A percentile compares a stretch with the other conserved stretches of the same genome.
Evolutionary conservation across 2,329 filamentous ascomycete genomes (phyloP).

Genomic region (Aspergillus sp.): DNA sequence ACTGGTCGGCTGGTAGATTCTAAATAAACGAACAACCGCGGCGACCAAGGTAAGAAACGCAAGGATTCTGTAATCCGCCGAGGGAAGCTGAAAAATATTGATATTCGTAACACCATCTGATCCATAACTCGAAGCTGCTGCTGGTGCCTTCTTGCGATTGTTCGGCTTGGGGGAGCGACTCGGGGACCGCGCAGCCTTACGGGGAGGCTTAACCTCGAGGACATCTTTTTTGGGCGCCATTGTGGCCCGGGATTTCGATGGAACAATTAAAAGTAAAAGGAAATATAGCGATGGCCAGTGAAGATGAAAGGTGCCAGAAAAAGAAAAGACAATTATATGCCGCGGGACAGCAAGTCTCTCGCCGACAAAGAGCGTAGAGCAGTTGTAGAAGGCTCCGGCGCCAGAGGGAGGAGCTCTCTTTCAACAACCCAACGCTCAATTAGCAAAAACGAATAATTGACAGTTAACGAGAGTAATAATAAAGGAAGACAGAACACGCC

Average conservation of each 20-base stretch:
- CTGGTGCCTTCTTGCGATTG: constrained; percentile 25
- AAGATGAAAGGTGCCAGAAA: constrained; percentile 9
- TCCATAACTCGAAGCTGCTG: constrained; percentile 36
- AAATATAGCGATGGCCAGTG: background rate
- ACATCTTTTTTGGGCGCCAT: constrained; percentile 28
- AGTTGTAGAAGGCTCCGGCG: constrained; percentile 12
- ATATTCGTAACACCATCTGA: constrained; percentile 67
- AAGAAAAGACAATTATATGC: constrained; percentile 3
- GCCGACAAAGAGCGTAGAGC: constrained; percentile 2
- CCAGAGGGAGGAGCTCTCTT: constrained; percentile 9
- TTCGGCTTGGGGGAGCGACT: constrained; percentile 37
- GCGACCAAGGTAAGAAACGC: constrained; percentile 69
- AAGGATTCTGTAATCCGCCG: constrained; percentile 77
- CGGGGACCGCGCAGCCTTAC: constrained; percentile 29
- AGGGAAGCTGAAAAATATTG: constrained; percentile 83
- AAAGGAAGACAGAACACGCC: constrained; percentile 26
- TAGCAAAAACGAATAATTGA: constrained; percentile 2
- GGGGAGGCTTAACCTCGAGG: constrained; percentile 31
- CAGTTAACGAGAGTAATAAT: constrained; percentile 32
- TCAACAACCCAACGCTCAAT: constrained; percentile 7
- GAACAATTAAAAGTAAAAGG: constrained; percentile 6
- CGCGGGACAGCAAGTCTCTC: background rate
- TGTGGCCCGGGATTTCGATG: constrained; percentile 16
- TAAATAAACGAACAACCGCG: constrained; percentile 78
- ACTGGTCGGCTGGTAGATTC: constrained; percentile 92